phyloP scores from a whole-genome alignment of 805 yeast species.

The Metschnikowia reukaufii region DNA sequence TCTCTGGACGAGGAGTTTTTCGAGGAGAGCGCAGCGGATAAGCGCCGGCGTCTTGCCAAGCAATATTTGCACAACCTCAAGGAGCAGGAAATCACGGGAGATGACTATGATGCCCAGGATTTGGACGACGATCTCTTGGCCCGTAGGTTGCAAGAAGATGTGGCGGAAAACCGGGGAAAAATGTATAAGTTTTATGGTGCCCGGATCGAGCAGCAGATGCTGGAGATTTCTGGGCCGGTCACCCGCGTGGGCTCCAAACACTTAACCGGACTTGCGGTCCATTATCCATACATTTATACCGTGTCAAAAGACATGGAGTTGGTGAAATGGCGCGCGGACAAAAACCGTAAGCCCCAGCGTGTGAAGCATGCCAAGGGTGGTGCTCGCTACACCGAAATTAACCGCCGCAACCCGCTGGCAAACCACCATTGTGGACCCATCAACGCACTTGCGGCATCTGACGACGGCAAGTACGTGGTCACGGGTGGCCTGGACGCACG shows the following conservation, averaged over 20 bases:
- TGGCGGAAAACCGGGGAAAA: conserved; percentile 84
- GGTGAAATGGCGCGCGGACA: conserved; percentile 71
- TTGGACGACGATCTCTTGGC: conserved; percentile 84
- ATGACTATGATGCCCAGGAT: conserved; percentile 84
- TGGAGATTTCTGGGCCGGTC: conserved; percentile 33
- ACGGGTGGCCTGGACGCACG: conserved; percentile 89
- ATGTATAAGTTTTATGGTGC: conserved; percentile 69
- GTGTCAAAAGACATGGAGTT: conserved; percentile 79
- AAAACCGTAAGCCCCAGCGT: conserved; percentile 53
- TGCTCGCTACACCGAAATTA: conserved; percentile 36
- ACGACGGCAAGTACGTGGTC: conserved; percentile 84
- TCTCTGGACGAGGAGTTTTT: conserved; percentile 72
- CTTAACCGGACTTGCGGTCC: conserved; percentile 55
- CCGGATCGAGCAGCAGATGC: conserved; percentile 40
- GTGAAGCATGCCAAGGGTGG: conserved; percentile 69
- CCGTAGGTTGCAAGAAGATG: conserved; percentile 79
- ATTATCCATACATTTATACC: conserved; percentile 66
- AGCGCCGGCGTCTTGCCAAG: conserved; percentile 90
- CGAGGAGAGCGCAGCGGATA: conserved; percentile 85
- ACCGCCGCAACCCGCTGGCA: conserved; percentile 48
- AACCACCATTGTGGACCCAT: conserved; percentile 81
- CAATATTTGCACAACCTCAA: conserved; percentile 83
- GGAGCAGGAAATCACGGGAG: conserved; percentile 48
- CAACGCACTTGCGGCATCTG: conserved; percentile 74
- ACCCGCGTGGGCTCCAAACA: conserved; percentile 64